These are phyloP conservation scores for Psidium guajava DNA, from an alignment of 345 rosid genomes.

Conservation along the genomic window DNA sequence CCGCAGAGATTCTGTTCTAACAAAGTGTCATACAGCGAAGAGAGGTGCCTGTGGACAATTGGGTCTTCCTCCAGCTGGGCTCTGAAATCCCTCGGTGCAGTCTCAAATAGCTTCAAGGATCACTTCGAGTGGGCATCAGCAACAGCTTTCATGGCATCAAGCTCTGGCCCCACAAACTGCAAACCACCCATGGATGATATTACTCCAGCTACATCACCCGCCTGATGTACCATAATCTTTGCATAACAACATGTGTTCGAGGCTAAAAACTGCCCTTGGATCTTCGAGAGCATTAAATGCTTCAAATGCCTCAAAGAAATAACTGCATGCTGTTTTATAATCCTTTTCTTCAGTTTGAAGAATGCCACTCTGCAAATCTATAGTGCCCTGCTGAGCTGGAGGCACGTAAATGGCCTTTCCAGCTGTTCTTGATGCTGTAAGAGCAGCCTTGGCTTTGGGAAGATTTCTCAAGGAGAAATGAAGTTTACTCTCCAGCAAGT, in stretches of 20 bases:
- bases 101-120: constrained; percentile 78
- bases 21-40: constrained; percentile 78
- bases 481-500: constrained; percentile 86
- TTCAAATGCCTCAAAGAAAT: constrained; percentile 94
- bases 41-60: constrained; percentile 90
- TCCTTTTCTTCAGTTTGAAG: constrained; percentile 99
- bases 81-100: constrained; percentile 61
- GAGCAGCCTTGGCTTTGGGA: constrained; percentile 97
- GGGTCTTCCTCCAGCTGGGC: constrained; percentile 95
- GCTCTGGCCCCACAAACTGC: constrained; percentile 69
- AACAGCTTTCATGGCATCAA: constrained; percentile 96
- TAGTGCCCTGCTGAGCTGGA: constrained; percentile 93
- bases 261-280: constrained; percentile 78
- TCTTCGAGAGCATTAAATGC: constrained; percentile 91
- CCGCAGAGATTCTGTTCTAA: constrained; percentile 89
- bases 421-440: constrained; percentile 94
- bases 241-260: constrained; percentile 86
- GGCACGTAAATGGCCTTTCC: constrained; percentile 95
- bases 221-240: constrained; percentile 96
- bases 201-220: constrained; percentile 86
- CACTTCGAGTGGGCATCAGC: constrained; percentile 92
- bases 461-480: constrained; percentile 89
- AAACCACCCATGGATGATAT: constrained; percentile 92
- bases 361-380: constrained; percentile 94
- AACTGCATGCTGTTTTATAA: constrained; percentile 91